Evolutionary conservation across 2,329 filamentous ascomycete genomes (phyloP), one percentile per base, ranked within the genome.

Genomic region (Thermothelomyces thermophilus): DNA sequence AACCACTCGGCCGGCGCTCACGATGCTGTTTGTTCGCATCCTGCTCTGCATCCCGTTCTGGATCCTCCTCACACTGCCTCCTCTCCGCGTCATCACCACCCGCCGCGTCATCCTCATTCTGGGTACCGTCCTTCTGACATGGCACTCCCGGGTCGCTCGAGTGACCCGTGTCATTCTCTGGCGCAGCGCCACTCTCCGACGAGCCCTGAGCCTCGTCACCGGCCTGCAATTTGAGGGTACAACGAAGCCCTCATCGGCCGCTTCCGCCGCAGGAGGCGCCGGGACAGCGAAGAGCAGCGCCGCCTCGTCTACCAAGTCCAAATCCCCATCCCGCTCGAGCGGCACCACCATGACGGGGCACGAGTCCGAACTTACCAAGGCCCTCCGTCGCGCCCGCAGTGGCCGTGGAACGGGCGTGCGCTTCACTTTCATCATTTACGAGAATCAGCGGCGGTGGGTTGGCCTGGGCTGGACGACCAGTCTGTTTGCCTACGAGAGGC

Each of bases 371-470:
- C 69, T 74, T 5, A 73, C 72, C 35, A 74, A 70, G 57, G 73
- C 69, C 9, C 65, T 72, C 30, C 65, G 64, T 22, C 61, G 65
- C 31, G 61, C 64, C 24, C 64, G 73, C 33, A 68, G 70, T 19
- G 67, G 68, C n/a, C 76, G 75, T 53, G 84, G 86, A 4, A 80
- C 89, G 0, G 90, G 90, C 1, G 87, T 98, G 13, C 87, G 90
- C 39, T 98, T 98, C 63, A 98, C 93, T 0, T 98, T 98, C 56
- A 90, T 93, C 41, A 76, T 98, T 2, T 97, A 90, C 62, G 93
- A 98, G 66, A 98, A 98, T 60, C 93, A 98, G 67, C 80, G 93
- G 36, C 81, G 93, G 46, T 98, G 93, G 93, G 72, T 98, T 3
- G 91, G 90, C 1, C 77, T 98, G 11, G 93, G 93, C 0, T 98